Evolutionary conservation across 768 basidiomycete species (phyloP).

Genomic region (Rickenella mellea): DNA sequence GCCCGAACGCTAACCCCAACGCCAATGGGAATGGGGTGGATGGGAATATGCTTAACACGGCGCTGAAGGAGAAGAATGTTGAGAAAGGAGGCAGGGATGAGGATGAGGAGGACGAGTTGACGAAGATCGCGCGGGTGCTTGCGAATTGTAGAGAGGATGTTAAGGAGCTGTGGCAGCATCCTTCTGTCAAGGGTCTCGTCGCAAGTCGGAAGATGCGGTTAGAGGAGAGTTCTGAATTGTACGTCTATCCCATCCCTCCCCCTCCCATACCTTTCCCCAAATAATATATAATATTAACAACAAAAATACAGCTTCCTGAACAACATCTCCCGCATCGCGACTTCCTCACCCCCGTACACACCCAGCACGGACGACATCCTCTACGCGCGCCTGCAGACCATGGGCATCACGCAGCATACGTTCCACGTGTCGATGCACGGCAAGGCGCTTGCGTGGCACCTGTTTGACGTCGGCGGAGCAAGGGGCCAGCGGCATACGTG

Average conservation of each 20-base stretch:
- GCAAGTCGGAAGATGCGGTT: constrained; percentile 60
- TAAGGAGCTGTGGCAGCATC: constrained; percentile 62
- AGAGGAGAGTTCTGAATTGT: constrained; percentile 89
- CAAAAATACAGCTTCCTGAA: constrained; percentile 51
- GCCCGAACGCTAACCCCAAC: not conserved
- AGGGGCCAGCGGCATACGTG: constrained; percentile 67
- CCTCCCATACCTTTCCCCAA: not conserved
- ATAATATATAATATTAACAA: not conserved
- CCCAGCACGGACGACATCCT: constrained; percentile 62
- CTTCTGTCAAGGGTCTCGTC: constrained; percentile 60
- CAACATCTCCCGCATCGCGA: constrained; percentile 63
- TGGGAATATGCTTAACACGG: no score
- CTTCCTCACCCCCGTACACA: not conserved
- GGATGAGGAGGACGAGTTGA: constrained; percentile 49
- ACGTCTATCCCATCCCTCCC: constrained; percentile 17
- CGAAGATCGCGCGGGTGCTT: constrained; percentile 26
- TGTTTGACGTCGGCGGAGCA: constrained; percentile 66
- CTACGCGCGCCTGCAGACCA: constrained; percentile 84
- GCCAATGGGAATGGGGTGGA: not conserved
- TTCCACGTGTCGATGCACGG: constrained; percentile 79
- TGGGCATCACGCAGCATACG: constrained; percentile 78
- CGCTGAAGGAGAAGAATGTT: constrained; percentile 3
- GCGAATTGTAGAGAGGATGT: constrained; percentile 54
- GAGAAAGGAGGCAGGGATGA: constrained; percentile 36
- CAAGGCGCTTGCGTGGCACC: constrained; percentile 64